Percentiles rank a stretch among this genome's conserved stretches.
Conservation (phyloP, 2,329 filamentous ascomycete genomes). For the Trichoderma sp. region DNA sequence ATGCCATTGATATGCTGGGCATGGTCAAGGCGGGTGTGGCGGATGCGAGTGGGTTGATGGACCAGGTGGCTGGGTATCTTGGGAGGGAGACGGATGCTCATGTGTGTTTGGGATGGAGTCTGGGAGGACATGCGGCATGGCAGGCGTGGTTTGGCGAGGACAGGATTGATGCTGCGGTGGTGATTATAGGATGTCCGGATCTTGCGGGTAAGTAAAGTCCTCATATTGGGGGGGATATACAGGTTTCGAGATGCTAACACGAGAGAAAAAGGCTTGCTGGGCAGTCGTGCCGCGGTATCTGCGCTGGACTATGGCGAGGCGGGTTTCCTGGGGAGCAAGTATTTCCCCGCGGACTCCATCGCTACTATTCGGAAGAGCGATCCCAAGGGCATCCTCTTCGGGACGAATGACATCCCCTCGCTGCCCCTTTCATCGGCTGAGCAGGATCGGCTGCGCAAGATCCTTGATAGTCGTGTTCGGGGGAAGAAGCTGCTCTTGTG, state of each 20-base stretch:
- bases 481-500: conserved; percentile 65
- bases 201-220: conserved; percentile 57
- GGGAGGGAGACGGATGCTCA: conserved; percentile 55
- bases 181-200: conserved; percentile 87
- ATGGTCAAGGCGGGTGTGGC: conserved; percentile 67
- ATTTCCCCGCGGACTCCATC: conserved; percentile 71
- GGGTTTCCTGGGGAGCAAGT: conserved; percentile 69
- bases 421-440: conserved; percentile 35
- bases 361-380: conserved; percentile 63
- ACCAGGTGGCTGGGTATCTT: conserved; percentile 73
- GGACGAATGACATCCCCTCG: conserved; percentile 39
- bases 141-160: conserved; percentile 75
- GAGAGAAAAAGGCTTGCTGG: conserved; percentile 60
- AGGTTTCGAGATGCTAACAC: not conserved
- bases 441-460: conserved; percentile 40
- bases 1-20: conserved; percentile 90
- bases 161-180: conserved; percentile 71
- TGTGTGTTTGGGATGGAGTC: conserved; percentile 74
- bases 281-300: conserved; percentile 69
- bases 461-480: conserved; percentile 49
- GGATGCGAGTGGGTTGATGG: conserved; percentile 74
- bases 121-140: conserved; percentile 89
- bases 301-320: conserved; percentile 52
- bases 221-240: not conserved
- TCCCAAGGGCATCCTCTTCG: conserved; percentile 71